Percentiles rank a stretch among this genome's conserved stretches.
phyloP scores from a whole-genome alignment of 148 eudicot genomes.

The Vaccinium macrocarpon region DNA sequence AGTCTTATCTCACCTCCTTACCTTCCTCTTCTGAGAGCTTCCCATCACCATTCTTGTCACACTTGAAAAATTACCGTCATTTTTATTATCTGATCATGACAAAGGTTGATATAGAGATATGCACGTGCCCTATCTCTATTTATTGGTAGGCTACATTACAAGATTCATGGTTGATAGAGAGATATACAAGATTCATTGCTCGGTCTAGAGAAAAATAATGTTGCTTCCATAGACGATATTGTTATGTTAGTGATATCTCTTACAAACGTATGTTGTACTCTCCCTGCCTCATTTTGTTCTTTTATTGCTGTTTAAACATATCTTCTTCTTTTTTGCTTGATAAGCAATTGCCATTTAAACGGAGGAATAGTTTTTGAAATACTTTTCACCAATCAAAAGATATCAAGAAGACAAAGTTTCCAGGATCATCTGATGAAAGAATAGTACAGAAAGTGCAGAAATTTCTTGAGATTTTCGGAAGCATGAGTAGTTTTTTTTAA shows the following conservation, averaged over 20 bases:
- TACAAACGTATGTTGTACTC: background rate
- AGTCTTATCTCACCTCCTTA: constrained; percentile 50
- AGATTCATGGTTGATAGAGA: too few relatives aligned
- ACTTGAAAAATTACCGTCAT: constrained; percentile 46
- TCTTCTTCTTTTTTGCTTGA: background rate
- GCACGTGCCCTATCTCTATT: background rate
- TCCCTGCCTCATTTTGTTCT: background rate
- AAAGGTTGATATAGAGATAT: background rate
- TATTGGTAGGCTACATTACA: background rate
- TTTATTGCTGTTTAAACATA: too few relatives aligned
- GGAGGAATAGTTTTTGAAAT: background rate
- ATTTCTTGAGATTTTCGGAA: background rate
- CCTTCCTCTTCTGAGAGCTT: constrained; percentile 86
- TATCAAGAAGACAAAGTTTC: background rate
- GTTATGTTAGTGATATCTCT: constrained; percentile 48
- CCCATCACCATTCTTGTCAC: constrained; percentile 97
- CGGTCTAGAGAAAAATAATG: constrained; percentile 68
- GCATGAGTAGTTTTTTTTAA: background rate
- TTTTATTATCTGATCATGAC: background rate
- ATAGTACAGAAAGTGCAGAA: background rate
- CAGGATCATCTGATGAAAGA: background rate
- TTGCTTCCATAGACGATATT: constrained; percentile 73
- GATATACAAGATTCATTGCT: constrained; percentile 61
- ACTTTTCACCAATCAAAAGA: background rate
- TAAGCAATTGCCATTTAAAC: background rate